Evolutionary conservation across 352 stramenopile species (phyloP), one percentile per base, ranked within the genome.

Genomic region (Phytophthora europaea): DNA sequence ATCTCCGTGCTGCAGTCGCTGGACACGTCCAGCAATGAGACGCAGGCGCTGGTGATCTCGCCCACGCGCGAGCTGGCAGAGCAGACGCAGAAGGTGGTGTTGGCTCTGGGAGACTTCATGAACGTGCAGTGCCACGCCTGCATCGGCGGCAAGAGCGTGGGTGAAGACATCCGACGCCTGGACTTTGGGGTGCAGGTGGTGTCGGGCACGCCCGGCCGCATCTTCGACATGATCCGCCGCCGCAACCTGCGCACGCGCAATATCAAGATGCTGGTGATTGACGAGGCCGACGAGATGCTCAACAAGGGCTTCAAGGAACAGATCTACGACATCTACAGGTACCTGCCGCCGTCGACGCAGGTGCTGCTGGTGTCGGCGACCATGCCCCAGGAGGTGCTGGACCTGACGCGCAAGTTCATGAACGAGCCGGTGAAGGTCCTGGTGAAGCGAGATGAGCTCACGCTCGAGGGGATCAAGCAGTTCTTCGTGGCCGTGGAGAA

Each of bases 271-370:
- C 84, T 99, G 40, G 96, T 99, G 68, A 97, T 99, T 72, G 98
- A 99, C 71, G 98, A 99, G 78, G 98, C 97, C 43, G 98, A 99
- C 80, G 96, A 99, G 84, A 99, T 99, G 97, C 84, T 99, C 18
- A 98, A 96, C 81, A 94, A 98, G 69, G 98, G 97, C 12, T 99
- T 99, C 81, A 99, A 99, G 76, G 97, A 99, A 70, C 96, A 99
- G 85, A 99, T 99, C 76, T 99, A 99, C 75, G 97, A 99, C 79
- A 99, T 99, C 72, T 99, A 99, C 82, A 83, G 92, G 45, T 95
- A 94, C 65, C 70, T 99, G 51, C 95, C 94, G n/a, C 87, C 93
- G 15, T 93, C 87, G 2, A 98, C 91, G 10, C 96, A 99, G 73
- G 97, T 99, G 45, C 86, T 98, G 40, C 79, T 99, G 6, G 94